These are phyloP conservation scores for Citrus glauca DNA, from an alignment of 345 rosid species.

Conservation along the genomic window DNA sequence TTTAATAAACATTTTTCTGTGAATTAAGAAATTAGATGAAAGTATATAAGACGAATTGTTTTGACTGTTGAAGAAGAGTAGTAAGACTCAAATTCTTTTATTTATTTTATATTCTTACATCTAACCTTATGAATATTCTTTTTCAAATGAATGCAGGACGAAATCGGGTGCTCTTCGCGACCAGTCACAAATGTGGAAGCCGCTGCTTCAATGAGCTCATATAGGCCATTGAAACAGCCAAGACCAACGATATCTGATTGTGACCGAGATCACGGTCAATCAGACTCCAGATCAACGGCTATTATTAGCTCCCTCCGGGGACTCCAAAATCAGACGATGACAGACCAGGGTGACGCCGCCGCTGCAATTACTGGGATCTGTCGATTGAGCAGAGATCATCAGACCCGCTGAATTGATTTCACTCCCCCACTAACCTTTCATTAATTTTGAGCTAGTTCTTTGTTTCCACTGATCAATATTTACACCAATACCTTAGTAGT, in stretches of 20 bases:
- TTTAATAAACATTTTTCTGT: not conserved
- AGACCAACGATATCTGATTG: constrained; percentile 11
- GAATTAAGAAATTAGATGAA: not conserved
- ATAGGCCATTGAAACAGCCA: constrained; percentile 33
- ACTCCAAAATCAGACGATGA: constrained; percentile 26
- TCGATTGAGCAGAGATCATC: constrained; percentile 31
- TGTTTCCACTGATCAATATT: not conserved
- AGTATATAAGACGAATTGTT: not conserved
- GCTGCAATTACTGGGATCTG: constrained; percentile 25
- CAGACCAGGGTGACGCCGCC: constrained; percentile 27
- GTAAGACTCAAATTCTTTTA: not conserved
- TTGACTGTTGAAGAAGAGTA: not conserved
- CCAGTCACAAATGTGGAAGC: constrained; percentile 19
- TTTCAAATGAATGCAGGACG: constrained; percentile 38
- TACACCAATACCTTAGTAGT: not conserved
- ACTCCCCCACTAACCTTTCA: constrained; percentile 13
- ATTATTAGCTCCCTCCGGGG: constrained; percentile 26
- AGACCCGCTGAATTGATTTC: too few species aligned
- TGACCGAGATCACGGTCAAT: constrained; percentile 12
- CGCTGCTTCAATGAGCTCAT: constrained; percentile 4
- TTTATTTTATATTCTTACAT: not conserved
- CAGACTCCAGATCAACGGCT: constrained; percentile 38
- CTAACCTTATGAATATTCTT: not conserved
- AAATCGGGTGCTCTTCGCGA: constrained; percentile 45
- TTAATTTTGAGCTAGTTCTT: constrained; percentile 14